Base-by-base conservation (phyloP, 345 rosid genomes). In the Raphanus raphanistrum region DNA sequence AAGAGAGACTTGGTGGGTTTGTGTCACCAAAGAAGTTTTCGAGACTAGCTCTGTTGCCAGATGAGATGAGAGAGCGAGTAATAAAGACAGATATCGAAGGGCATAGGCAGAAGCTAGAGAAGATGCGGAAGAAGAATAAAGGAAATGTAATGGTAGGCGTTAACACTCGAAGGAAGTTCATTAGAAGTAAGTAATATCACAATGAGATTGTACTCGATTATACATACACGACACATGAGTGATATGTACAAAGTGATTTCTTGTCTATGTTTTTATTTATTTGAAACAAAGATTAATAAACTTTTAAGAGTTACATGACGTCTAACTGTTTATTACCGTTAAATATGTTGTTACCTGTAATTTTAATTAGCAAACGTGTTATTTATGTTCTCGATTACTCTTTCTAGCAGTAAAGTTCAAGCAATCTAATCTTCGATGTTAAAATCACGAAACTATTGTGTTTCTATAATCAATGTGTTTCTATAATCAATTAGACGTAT, bases 1-100 rank as follows among this genome's bases (percentile, higher is more conserved):
- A 84, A 9, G 92, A 86, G 82, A 89, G 86, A 70, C 92, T 94
- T 36, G 97, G 97, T 54, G 97, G 97, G 57, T 65, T 81, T 65
- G 89, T 94, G 50, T 77, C 95, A 81, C 97, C 97, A 5, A 92
- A 92, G 82, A 90, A 88, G 81, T 94, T 94, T 78, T 85, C 97
- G 5, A 87, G 89, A 76, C 82, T 92, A 77, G 98, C 95, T 80
- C 77, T 92, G 84, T 77, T 94, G 69, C 80, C 97, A 10, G 90
- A 84, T 68, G 90, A 86, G 13, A 85, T 74, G 82, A 87, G 98
- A 80, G 90, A 85, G 50, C 86, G 84, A 77, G 97, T 86, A 15
- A 94, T 92, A 67, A 81, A 76, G 78, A 89, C 86, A 54, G 92
- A 92, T 75, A 86, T 90, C 59, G 90, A 85, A 76, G 92, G 92